Evolutionary conservation across 2,329 filamentous ascomycete species (phyloP).

Genomic region (Claviceps capensis): DNA sequence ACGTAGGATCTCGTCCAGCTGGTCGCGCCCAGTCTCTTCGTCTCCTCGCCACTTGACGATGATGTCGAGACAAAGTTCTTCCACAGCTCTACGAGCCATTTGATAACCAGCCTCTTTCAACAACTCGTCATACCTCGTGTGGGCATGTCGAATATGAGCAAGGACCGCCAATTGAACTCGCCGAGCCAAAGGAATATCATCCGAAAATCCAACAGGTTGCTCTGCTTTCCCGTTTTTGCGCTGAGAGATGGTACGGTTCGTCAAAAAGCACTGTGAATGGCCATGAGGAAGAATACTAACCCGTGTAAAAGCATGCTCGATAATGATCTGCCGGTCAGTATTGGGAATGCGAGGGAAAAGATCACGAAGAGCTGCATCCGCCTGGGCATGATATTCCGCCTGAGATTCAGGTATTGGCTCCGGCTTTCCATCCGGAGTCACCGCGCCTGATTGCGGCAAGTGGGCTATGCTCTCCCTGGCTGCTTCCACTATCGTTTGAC

Average conservation of each 20-base stretch:
- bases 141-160: conserved; percentile 53
- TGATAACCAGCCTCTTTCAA: conserved; percentile 43
- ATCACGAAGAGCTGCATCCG: conserved; percentile 47
- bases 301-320: conserved; percentile 49
- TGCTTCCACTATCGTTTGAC: conserved; percentile 44
- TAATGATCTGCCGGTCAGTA: conserved; percentile 47
- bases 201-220: conserved; percentile 42
- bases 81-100: conserved; percentile 47
- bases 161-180: conserved; percentile 52
- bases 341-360: conserved; percentile 53
- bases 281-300: conserved; percentile 24
- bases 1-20: conserved; percentile 51
- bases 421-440: conserved; percentile 21
- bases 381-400: conserved; percentile 46
- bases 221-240: conserved; percentile 37
- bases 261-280: conserved; percentile 2
- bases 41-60: conserved; percentile 61
- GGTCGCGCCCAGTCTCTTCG: conserved; percentile 53
- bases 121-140: conserved; percentile 51
- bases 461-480: conserved; percentile 24
- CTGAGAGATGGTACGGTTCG: conserved; percentile 18
- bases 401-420: conserved; percentile 48
- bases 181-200: conserved; percentile 42
- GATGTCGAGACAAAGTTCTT: conserved; percentile 46
- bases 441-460: conserved; percentile 11